phyloP scores from a whole-genome alignment of 352 stramenopile species.

The Globisporangium viniferum region DNA sequence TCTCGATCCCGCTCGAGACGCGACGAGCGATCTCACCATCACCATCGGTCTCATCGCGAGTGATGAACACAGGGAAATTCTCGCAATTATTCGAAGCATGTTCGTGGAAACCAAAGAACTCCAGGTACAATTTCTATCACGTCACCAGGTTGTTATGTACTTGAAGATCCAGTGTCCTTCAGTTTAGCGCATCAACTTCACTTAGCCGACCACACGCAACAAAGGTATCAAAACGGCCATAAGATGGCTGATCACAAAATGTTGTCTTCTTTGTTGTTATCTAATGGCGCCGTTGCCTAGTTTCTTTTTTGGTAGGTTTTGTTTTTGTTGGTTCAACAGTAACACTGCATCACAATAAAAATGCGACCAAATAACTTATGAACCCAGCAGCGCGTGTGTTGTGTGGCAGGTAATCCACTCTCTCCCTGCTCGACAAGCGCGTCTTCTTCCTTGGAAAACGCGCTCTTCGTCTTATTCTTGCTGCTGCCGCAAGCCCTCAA shows the following conservation, averaged over 20 bases:
- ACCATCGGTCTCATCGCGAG: not conserved
- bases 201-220: not conserved
- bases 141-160: not conserved
- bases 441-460: not conserved
- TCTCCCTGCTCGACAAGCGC: not conserved
- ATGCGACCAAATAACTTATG: conserved; percentile 12
- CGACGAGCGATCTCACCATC: not conserved
- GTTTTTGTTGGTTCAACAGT: not conserved
- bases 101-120: not conserved
- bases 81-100: not conserved
- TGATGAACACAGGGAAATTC: not conserved
- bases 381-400: not conserved
- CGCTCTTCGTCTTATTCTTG: not conserved
- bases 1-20: conserved; percentile 1
- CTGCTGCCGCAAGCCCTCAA: not conserved
- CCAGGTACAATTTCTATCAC: not conserved
- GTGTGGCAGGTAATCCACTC: not conserved
- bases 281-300: not conserved
- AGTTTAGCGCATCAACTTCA: not conserved
- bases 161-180: not conserved
- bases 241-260: not conserved
- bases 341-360: not conserved
- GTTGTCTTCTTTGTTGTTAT: not conserved
- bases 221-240: too few relatives aligned
- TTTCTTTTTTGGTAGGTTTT: not conserved